Conservation (phyloP, 1,284 basidiomycete genomes). For the Trichosporon sp. region DNA sequence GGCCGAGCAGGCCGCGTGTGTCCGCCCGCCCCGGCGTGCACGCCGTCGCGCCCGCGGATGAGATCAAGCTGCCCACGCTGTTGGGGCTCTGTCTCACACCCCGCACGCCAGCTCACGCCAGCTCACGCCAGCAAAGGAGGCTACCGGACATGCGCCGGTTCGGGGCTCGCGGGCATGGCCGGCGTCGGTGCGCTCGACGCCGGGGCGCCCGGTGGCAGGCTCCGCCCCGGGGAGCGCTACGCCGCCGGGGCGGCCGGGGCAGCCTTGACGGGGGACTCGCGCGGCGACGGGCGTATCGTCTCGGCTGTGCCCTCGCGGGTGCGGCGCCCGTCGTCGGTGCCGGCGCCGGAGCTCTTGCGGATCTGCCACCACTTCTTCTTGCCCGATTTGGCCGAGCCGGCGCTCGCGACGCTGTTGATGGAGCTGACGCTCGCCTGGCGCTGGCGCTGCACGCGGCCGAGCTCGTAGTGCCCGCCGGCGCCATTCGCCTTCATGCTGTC, state of each 20-base stretch:
- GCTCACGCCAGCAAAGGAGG: no score
- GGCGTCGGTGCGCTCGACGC: not conserved
- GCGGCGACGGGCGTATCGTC: not conserved
- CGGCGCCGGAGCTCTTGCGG: not conserved
- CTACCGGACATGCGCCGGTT: no score
- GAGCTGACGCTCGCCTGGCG: constrained; percentile 10
- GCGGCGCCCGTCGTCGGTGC: not conserved
- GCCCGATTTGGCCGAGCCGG: not conserved
- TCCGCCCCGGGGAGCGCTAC: no score
- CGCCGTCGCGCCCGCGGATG: no score
- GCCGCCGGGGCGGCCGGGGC: no score
- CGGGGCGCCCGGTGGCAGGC: no score
- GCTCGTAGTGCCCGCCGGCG: constrained; percentile 14
- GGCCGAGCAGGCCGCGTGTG: no score
- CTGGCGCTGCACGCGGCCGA: constrained; percentile 20
- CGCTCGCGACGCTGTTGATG: not conserved
- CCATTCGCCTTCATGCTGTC: not conserved
- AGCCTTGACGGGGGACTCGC: not conserved
- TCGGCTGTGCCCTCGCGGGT: not conserved
- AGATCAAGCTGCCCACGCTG: no score
- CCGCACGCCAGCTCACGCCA: no score
- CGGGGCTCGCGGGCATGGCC: not conserved
- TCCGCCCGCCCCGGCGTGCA: no score
- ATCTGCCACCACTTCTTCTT: constrained; percentile 3
- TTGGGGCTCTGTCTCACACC: no score